Evolutionary conservation across 306 rosid species (phyloP), one percentile per base, ranked within the genome.

Genomic region (Lagenaria siceraria): DNA sequence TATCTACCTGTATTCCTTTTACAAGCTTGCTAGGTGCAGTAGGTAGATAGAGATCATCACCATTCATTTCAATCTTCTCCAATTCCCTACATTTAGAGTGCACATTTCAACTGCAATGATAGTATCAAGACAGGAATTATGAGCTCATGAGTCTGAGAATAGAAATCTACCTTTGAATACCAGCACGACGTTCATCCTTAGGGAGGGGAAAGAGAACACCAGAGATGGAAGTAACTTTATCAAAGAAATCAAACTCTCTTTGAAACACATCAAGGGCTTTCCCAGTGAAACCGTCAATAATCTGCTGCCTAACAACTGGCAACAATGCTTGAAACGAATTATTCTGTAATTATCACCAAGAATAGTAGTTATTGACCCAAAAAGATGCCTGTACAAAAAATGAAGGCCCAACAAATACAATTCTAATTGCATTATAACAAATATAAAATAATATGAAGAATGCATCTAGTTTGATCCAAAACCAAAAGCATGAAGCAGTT

Each of bases 211-310:
- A 88, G 70, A 95, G 96, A 66, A 85, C 85, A 48, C 98, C 98
- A 15, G 98, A 95, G 79, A 95, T 92, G 75, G 98, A 92, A 58
- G 98, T 95, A 85, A 95, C 97, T 87, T 95, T 90, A 87, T 95
- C 97, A 64, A 95, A 92, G 87, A 95, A 95, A 88, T 90, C 93
- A 87, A 95, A 95, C 82, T 95, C 98, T 81, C 97, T 89, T 52
- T 48, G 85, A 79, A 92, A 95, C 71, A 95, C 4, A 77, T 92
- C 97, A 10, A 62, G 90, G 52, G 97, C 98, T 84, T 86, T 90
- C 58, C 86, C 80, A 80, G 60, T 84, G 79, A 95, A 95, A 70
- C 90, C 96, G 73, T 92, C 97, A 84, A 95, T 81, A 77, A 95
- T 89, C 9, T 25, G 93, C 80, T 92, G 91, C 86, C 90, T 92